phyloP scores from a whole-genome alignment of 2,329 filamentous ascomycete species.

The Camillea tinctor region DNA sequence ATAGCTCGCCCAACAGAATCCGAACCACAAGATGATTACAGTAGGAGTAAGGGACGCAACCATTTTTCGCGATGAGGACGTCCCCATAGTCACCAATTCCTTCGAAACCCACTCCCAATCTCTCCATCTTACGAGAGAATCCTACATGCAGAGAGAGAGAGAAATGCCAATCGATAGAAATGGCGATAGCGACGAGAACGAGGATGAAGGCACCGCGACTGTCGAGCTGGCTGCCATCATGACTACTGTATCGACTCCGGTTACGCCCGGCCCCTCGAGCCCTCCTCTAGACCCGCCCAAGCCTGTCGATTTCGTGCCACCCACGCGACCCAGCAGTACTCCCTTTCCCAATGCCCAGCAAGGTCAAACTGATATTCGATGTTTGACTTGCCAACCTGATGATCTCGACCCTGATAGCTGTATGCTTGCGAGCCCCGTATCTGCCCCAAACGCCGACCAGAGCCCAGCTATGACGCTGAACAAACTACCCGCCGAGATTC shows the following conservation, averaged over 20 bases:
- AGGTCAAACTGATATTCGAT: constrained; percentile 43
- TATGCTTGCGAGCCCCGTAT: constrained; percentile 26
- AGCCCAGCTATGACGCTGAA: constrained; percentile 40
- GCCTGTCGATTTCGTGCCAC: constrained; percentile 46
- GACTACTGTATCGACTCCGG: constrained; percentile 51
- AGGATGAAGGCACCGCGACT: constrained; percentile 40
- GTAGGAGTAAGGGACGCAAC: constrained; percentile 23
- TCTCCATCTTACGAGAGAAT: constrained; percentile 25
- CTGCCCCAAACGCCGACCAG: constrained; percentile 25
- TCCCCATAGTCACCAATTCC: constrained; percentile 12
- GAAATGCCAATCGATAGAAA: constrained; percentile 25
- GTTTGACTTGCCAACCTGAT: constrained; percentile 38
- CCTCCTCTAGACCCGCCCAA: constrained; percentile 50
- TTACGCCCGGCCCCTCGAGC: constrained; percentile 53
- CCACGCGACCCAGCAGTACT: constrained; percentile 57
- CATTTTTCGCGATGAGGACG: constrained; percentile 26
- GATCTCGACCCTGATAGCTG: constrained; percentile 29
- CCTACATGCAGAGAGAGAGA: constrained; percentile 28
- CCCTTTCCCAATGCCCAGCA: constrained; percentile 57
- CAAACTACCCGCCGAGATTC: constrained; percentile 66
- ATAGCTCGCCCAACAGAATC: constrained; percentile 7
- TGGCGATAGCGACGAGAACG: constrained; percentile 24
- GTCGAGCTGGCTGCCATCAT: constrained; percentile 46
- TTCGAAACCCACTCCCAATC: constrained; percentile 26
- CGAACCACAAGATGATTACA: constrained; percentile 22